Evolutionary conservation across 768 basidiomycete species (phyloP).

Genomic region (Amanita rubescens): DNA sequence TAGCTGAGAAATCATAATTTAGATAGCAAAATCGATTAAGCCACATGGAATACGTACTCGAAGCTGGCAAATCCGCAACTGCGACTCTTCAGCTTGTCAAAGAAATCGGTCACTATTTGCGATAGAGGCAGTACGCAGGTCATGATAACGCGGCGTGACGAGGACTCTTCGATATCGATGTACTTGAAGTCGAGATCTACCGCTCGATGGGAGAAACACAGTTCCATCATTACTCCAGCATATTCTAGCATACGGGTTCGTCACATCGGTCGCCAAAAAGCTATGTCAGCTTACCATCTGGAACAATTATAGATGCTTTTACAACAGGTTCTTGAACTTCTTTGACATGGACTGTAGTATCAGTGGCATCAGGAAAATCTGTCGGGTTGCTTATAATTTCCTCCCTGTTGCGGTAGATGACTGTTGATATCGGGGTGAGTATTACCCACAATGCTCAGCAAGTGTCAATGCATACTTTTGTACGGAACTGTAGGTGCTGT

Average conservation of each 20-base stretch:
- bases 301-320: conserved; percentile 89
- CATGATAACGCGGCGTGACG: conserved; percentile 66
- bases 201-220: conserved; percentile 82
- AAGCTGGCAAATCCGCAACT: conserved; percentile 90
- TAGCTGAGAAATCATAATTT: conserved; percentile 64
- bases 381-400: conserved; percentile 84
- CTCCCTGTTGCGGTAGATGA: conserved; percentile 62
- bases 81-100: conserved; percentile 88
- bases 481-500: conserved; percentile 96
- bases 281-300: conserved; percentile 54
- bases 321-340: conserved; percentile 91
- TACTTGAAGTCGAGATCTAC: conserved; percentile 80
- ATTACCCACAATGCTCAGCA: neutral
- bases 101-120: conserved; percentile 94
- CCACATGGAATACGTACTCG: conserved; percentile 49
- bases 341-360: conserved; percentile 51
- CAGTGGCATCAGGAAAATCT: conserved; percentile 83
- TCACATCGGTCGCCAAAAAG: neutral
- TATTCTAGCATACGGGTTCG: conserved; percentile 48
- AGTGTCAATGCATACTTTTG: conserved; percentile 53
- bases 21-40: neutral
- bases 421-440: conserved; percentile 30
- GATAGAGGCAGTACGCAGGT: conserved; percentile 81
- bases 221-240: conserved; percentile 93
- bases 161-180: conserved; percentile 51